phyloP scores from a whole-genome alignment of 371 early-diverging fungal genomes.

The Lichtheimia hyalospora region DNA sequence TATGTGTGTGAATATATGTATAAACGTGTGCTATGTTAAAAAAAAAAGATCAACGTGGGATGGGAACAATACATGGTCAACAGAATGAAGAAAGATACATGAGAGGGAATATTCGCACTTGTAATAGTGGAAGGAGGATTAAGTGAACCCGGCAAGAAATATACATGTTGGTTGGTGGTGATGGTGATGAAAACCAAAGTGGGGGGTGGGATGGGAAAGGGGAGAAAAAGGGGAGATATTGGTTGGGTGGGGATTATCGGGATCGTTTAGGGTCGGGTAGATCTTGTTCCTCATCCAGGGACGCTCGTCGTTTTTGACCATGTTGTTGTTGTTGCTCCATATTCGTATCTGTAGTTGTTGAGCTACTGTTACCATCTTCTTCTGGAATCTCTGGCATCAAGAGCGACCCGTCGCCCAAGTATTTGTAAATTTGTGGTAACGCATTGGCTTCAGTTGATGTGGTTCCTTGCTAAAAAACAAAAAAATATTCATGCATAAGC shows the following conservation, averaged over 20 bases:
- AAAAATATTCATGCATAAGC: not conserved
- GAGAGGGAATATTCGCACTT: too few species aligned
- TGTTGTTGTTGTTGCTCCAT: not conserved
- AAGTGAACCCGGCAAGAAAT: too few species aligned
- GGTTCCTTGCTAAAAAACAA: slow-evolving; percentile 3
- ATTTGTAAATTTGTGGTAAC: slow-evolving; percentile 37
- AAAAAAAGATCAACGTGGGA: too few species aligned
- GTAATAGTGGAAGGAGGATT: too few species aligned
- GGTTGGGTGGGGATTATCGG: slow-evolving; percentile 10
- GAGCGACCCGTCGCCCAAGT: slow-evolving; percentile 45
- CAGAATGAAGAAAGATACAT: too few species aligned
- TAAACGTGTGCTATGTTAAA: too few species aligned
- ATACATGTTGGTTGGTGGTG: not conserved
- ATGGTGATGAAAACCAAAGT: not conserved
- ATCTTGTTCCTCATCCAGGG: slow-evolving; percentile 4
- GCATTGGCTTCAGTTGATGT: not conserved
- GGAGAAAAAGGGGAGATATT: slow-evolving; percentile 2
- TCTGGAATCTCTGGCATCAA: slow-evolving; percentile 28
- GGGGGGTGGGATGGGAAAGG: not conserved
- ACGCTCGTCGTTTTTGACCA: slow-evolving; percentile 12
- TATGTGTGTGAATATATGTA: too few species aligned
- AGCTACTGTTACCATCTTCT: slow-evolving; percentile 2
- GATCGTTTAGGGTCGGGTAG: slow-evolving; percentile 12
- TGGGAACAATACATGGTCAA: too few species aligned
- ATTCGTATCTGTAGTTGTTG: not conserved